A percentile compares a stretch with the other conserved stretches of the same genome.
Conservation (phyloP, 2,329 filamentous ascomycete species). For the Colletotrichum kahawae region DNA sequence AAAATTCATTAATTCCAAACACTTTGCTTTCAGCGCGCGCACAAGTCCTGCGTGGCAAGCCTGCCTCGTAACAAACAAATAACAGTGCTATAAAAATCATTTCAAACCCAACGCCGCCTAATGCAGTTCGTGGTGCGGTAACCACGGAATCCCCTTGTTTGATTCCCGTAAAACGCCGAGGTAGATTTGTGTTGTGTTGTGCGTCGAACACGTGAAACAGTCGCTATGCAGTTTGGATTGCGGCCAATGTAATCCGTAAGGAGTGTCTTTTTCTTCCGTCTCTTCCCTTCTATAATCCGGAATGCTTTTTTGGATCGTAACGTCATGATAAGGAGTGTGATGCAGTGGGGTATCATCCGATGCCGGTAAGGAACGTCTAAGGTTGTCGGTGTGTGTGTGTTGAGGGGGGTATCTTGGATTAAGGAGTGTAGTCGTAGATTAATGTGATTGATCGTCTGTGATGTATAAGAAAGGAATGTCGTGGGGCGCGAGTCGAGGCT, state of each 20-base stretch:
- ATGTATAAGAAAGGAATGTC: conserved; percentile 44
- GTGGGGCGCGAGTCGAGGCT: conserved; percentile 2
- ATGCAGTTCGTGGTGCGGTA: conserved; percentile 3
- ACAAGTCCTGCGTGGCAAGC: background rate
- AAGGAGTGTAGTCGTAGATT: conserved; percentile 30
- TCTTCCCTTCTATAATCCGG: conserved; percentile 2
- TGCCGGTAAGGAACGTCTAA: conserved; percentile 21
- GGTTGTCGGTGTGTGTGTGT: background rate
- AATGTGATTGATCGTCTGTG: conserved; percentile 2
- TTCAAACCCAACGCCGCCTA: conserved; percentile 18
- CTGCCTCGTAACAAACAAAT: background rate
- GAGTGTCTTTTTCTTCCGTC: conserved; percentile 14
- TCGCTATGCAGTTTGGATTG: conserved; percentile 62
- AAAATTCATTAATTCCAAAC: conserved; percentile 16
- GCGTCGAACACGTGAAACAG: conserved; percentile 41
- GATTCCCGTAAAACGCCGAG: conserved; percentile 11
- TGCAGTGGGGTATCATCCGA: conserved; percentile 31
- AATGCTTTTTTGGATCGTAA: conserved; percentile 32
- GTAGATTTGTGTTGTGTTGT: background rate
- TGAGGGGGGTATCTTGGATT: conserved; percentile 36
- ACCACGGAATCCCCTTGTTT: background rate
- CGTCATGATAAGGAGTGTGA: conserved; percentile 39
- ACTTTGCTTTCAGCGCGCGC: background rate
- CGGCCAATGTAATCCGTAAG: conserved; percentile 24
- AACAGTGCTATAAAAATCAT: background rate